A percentile compares a stretch with the other conserved stretches of the same genome.
phyloP scores from a whole-genome alignment of 2,329 filamentous ascomycete genomes.

The Zymoseptoria ardabiliae region DNA sequence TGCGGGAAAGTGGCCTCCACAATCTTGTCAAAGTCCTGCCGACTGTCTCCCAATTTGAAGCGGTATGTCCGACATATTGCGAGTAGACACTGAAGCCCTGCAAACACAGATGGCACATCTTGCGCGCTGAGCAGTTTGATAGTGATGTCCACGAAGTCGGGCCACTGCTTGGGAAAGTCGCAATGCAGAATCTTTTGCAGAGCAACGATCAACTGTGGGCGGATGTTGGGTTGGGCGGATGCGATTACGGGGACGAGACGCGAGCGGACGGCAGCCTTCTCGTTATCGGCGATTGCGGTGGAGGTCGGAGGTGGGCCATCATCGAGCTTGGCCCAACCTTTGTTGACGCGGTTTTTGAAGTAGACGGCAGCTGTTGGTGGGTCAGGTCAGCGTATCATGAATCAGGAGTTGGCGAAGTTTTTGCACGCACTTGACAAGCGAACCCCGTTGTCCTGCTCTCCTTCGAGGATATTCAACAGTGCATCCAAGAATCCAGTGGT shows the following conservation, averaged over 20 bases:
- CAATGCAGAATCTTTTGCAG: slow-evolving; percentile 93
- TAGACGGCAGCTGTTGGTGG: slow-evolving; percentile 73
- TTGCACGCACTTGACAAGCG: slow-evolving; percentile 69
- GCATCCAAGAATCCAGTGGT: slow-evolving; percentile 85
- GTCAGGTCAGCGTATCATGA: slow-evolving; percentile 4
- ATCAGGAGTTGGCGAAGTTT: slow-evolving; percentile 11
- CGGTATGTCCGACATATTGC: slow-evolving; percentile 93
- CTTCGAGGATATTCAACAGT: slow-evolving; percentile 81
- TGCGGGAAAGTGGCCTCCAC: slow-evolving; percentile 86
- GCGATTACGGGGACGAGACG: slow-evolving; percentile 85
- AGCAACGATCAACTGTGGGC: slow-evolving; percentile 86
- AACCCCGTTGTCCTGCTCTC: slow-evolving; percentile 76
- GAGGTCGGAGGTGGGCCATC: slow-evolving; percentile 48
- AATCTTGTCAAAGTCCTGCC: slow-evolving; percentile 88
- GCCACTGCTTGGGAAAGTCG: slow-evolving; percentile 94
- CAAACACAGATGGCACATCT: slow-evolving; percentile 79
- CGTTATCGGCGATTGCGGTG: slow-evolving; percentile 73
- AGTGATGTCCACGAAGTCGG: slow-evolving; percentile 87
- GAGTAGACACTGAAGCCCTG: slow-evolving; percentile 86
- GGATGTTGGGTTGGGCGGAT: slow-evolving; percentile 65
- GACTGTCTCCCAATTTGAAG: slow-evolving; percentile 78
- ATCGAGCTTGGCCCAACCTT: slow-evolving; percentile 77
- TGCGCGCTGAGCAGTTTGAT: slow-evolving; percentile 81
- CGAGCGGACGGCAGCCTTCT: slow-evolving; percentile 80
- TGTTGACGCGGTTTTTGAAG: slow-evolving; percentile 93